Evolutionary conservation across 305 asterid species (phyloP).

Genomic region (Plantago coronopus): DNA sequence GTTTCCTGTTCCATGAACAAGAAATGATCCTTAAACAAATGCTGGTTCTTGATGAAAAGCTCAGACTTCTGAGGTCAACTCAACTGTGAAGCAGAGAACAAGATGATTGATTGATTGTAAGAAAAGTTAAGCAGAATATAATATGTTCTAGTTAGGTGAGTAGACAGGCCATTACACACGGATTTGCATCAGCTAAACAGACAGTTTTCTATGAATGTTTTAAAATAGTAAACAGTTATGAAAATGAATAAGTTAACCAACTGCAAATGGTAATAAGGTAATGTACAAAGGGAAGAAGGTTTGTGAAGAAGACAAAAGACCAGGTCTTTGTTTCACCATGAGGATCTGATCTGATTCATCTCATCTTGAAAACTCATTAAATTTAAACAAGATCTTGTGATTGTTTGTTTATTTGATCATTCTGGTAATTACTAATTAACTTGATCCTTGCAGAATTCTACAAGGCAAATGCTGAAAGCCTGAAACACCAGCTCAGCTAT

Average conservation of each 20-base stretch:
- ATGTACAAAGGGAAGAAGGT: background rate
- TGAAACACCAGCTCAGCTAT: too few species aligned
- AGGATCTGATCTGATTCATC: constrained; percentile 5
- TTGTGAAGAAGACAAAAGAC: constrained; percentile 2
- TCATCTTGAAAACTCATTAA: background rate
- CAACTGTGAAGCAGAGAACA: constrained; percentile 16
- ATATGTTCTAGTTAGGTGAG: constrained; percentile 28
- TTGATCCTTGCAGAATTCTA: too few species aligned
- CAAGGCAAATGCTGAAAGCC: too few species aligned
- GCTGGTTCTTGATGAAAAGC: background rate
- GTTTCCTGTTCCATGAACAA: constrained; percentile 48
- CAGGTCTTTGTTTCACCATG: constrained; percentile 1
- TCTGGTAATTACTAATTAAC: too few species aligned
- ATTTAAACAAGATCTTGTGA: constrained; percentile 1
- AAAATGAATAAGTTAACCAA: background rate
- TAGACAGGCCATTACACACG: constrained; percentile 22
- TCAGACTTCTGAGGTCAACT: constrained; percentile 34
- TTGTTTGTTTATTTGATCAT: background rate
- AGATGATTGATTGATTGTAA: constrained; percentile 19
- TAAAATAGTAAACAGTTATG: constrained; percentile 1
- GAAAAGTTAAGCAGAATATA: constrained; percentile 19
- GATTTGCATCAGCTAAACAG: constrained; percentile 38
- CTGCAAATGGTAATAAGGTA: constrained; percentile 2
- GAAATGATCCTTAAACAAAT: background rate
- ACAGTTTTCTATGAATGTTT: constrained; percentile 5